Evolutionary conservation across 306 rosid species (phyloP), one percentile per base, ranked within the genome.

Genomic region (Pyrus betulifolia): DNA sequence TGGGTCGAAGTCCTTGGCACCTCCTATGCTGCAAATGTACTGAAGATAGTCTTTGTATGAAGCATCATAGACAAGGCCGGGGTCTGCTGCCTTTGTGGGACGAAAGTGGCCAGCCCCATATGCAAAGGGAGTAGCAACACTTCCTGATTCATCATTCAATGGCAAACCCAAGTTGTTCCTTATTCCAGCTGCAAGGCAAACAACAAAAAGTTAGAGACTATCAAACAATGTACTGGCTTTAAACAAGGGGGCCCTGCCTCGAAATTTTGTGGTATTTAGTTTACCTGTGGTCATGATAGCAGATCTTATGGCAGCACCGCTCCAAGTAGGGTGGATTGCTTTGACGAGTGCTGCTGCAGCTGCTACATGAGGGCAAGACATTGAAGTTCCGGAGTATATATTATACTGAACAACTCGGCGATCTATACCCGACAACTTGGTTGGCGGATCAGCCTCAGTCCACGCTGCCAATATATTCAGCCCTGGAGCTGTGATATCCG

Each of bases 401-500:
- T 88, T 95, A 79, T 88, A 95, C 80, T 82, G 58, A 31, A 75
- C 96, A 17, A 92, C 84, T 76, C 97, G 81, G 33, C 82, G 77
- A 80, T 95, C 98, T 2, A n/a, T 11, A 69, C 23, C 67, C 0
- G 85, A 65, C 73, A 90, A 76, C 81, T 82, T 77, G 45, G 99
- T 88, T 18, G 99, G 99, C 4, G 97, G 82, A 75, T 92, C 89
- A 42, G 27, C 83, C 63, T 76, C 90, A 2, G 86, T 88, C 99
- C 99, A 95, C 64, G 99, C 99, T 18, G 99, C 99, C 82, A 95
- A 69, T 83, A 95, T 92, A 67, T 95, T 87, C 55, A 95, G 78
- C 25, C 99, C 99, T 4, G 99, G 99, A 6, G 97, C 99, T 78
- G 97, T 89, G 59, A 95, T 89, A 69, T 95, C 99, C 14, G 97